Evolutionary conservation across 371 early-diverging fungal species (phyloP).

Genomic region (Circinella minor): DNA sequence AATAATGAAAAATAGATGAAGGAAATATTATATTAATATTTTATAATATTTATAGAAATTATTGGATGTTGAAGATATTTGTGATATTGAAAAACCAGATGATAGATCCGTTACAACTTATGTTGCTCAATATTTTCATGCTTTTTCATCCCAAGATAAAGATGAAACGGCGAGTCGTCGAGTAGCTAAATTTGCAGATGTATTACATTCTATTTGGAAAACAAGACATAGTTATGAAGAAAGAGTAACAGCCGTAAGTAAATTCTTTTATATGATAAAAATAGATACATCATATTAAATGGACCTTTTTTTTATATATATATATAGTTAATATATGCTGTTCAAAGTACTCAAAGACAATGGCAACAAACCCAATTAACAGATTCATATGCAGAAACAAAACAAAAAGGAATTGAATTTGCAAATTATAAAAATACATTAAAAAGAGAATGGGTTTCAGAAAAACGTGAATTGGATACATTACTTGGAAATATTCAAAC

Average conservation of each 20-base stretch:
- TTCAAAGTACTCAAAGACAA: slow-evolving; percentile 58
- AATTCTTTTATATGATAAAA: background rate
- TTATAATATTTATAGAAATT: slow-evolving; percentile 67
- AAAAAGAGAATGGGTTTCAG: slow-evolving; percentile 89
- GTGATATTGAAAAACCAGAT: slow-evolving; percentile 94
- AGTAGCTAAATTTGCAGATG: slow-evolving; percentile 89
- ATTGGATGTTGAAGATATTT: slow-evolving; percentile 95
- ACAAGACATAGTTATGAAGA: slow-evolving; percentile 92
- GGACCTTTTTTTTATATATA: no score
- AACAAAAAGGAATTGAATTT: slow-evolving; percentile 75
- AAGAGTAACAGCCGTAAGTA: slow-evolving; percentile 64
- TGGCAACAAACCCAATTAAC: slow-evolving; percentile 74
- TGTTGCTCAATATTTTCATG: slow-evolving; percentile 98
- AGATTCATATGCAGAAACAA: slow-evolving; percentile 78
- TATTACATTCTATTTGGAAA: slow-evolving; percentile 84
- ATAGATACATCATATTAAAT: background rate
- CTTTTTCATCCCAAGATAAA: slow-evolving; percentile 87
- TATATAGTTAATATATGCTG: slow-evolving; percentile 47
- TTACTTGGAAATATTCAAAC: slow-evolving; percentile 94
- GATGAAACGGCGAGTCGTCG: slow-evolving; percentile 91
- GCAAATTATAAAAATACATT: slow-evolving; percentile 79
- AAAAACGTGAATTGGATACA: slow-evolving; percentile 87
- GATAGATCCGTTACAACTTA: slow-evolving; percentile 98
- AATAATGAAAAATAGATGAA: no score
- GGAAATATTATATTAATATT: no score